Conservation (phyloP, 768 basidiomycete genomes). For the Paxillus rubicundulus region DNA sequence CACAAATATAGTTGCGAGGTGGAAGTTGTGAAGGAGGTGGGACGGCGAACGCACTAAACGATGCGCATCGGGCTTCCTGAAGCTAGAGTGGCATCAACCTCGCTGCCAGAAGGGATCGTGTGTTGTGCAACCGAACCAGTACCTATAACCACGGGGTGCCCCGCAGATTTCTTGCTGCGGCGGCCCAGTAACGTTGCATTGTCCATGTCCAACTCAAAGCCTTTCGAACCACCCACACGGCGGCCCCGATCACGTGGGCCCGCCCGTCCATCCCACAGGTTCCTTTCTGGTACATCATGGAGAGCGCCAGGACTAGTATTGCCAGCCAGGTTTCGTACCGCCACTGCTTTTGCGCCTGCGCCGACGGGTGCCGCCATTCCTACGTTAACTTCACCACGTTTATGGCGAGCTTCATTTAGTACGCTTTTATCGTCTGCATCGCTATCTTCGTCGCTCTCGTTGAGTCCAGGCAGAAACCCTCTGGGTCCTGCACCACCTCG, state of each 20-base stretch:
- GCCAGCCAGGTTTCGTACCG: conserved; percentile 10
- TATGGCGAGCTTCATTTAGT: conserved; percentile 47
- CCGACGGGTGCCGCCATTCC: background rate
- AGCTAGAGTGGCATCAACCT: background rate
- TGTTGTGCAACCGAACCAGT: conserved; percentile 36
- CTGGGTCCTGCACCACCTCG: conserved; percentile 73
- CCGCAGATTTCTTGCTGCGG: conserved; percentile 45
- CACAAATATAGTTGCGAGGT: background rate
- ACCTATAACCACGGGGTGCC: conserved; percentile 13
- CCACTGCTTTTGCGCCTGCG: conserved; percentile 9
- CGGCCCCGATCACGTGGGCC: conserved; percentile 63
- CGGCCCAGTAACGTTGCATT: conserved; percentile 84
- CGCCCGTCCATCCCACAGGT: conserved; percentile 59
- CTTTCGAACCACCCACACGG: conserved; percentile 26
- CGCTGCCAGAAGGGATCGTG: conserved; percentile 6
- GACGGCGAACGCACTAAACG: conserved; percentile 7
- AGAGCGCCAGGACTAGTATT: conserved; percentile 3
- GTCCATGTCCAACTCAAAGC: conserved; percentile 85
- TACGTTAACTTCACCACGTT: conserved; percentile 35
- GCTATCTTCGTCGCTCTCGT: conserved; percentile 86
- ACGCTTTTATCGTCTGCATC: conserved; percentile 48
- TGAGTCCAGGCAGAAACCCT: conserved; percentile 80
- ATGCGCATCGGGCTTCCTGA: conserved; percentile 36
- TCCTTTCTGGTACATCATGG: conserved; percentile 19
- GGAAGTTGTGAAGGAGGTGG: background rate